Base-by-base conservation (phyloP, 2,329 filamentous ascomycete genomes). In the Colletotrichum tofieldiae region DNA sequence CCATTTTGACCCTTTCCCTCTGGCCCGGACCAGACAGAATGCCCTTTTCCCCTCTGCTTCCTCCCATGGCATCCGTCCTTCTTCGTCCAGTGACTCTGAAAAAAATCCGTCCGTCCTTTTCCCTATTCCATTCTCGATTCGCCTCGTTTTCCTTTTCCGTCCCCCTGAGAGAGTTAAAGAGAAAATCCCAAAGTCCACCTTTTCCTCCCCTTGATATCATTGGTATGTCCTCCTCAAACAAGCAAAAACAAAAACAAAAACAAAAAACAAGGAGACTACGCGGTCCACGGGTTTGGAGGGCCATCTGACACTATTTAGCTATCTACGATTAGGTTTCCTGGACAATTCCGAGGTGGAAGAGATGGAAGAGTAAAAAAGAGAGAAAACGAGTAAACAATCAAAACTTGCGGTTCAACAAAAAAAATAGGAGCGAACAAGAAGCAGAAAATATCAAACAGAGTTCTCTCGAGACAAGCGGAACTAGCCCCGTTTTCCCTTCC, bases 131-230 rank as follows among this genome's bases (percentile, higher is more conserved):
- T 32, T 20, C 11, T 29, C 6, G 7, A 18, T 61, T 47, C 20
- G 26, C 32, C 52, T 37, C 20, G 18, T 32, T 37, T 12, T 37
- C 52, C 29, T 5, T 35, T 37, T 14, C 32, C 52, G 32, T 23
- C 16, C 29, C 52, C 32, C 5, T 37, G 32, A 37, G 52, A 37
- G 32, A 23, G 32, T 37, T 2, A 35, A 37, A 16, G 14, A 37
- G 12, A 16, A 55, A 14, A 11, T 37, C 43, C 43, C 7, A 49
- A 11, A 49, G 61, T 66, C 68, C 69, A 64, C 69, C 69, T 72
- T 72, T 72, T 72, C 52, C 69, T 72, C 69, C 69, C 65, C 69
- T 72, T 69, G 69, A 72, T 72, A 72, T 72, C 69, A 72, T 69
- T 72, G 69, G 71, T 71, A 71, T 73, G 67, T 73, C 71, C 67